Conservation (phyloP, 768 basidiomycete species). For the Termitomyces sp. region DNA sequence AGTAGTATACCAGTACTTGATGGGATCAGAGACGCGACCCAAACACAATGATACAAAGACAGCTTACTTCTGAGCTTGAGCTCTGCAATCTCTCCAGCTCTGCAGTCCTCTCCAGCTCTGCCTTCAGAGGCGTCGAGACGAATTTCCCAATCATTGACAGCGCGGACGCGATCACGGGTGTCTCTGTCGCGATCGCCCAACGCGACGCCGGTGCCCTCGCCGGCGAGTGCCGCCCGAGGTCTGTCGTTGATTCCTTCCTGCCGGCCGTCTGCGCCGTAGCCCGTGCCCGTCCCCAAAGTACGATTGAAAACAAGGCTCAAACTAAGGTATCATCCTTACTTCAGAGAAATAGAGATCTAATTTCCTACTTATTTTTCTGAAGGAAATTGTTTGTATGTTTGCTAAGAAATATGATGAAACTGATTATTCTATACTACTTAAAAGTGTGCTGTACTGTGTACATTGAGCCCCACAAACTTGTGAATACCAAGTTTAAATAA, state of each 20-base stretch:
- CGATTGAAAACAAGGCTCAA: background rate
- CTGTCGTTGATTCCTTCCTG: slow-evolving; percentile 24
- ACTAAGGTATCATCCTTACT: too few relatives aligned
- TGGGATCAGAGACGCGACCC: background rate
- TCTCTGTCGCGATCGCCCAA: too few relatives aligned
- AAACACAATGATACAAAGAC: background rate
- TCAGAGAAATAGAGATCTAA: too few relatives aligned
- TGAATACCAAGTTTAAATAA: too few relatives aligned
- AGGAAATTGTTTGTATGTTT: too few relatives aligned
- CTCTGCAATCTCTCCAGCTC: background rate
- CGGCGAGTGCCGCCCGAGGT: slow-evolving; percentile 13
- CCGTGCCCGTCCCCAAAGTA: background rate
- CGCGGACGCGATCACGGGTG: too few relatives aligned
- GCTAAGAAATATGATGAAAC: too few relatives aligned
- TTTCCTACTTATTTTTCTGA: too few relatives aligned
- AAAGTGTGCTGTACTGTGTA: too few relatives aligned
- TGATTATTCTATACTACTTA: too few relatives aligned
- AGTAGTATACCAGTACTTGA: too few relatives aligned
- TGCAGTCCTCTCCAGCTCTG: slow-evolving; percentile 10
- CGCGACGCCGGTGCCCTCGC: background rate
- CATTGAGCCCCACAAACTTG: too few relatives aligned
- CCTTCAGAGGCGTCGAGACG: slow-evolving; percentile 56
- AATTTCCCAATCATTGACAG: slow-evolving; percentile 22
- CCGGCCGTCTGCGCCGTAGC: slow-evolving; percentile 33
- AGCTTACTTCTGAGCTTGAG: background rate